Percentiles rank a stretch among this genome's conserved stretches.
Conservation (phyloP, 495 filamentous ascomycete species). For the Xylaria telfairii region DNA sequence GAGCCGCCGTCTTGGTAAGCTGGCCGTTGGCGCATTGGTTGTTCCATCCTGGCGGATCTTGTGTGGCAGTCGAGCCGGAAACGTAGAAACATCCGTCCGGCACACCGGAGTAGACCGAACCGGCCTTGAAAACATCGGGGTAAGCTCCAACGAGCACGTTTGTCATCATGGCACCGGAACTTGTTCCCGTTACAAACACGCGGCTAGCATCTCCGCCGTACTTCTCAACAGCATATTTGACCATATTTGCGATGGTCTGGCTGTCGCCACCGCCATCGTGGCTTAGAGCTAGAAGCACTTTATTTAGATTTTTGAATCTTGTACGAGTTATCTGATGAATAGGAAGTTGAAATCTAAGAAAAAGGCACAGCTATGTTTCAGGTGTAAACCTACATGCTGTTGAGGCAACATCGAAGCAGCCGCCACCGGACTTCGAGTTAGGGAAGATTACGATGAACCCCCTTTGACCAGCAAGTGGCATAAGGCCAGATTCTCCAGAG, state of each 20-base stretch:
- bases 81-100: constrained; percentile 57
- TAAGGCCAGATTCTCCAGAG: constrained; percentile 53
- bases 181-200: constrained; percentile 58
- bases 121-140: constrained; percentile 59
- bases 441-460: constrained; percentile 44
- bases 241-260: constrained; percentile 66
- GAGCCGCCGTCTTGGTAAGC: constrained; percentile 49
- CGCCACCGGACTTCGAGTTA: constrained; percentile 43
- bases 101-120: constrained; percentile 56
- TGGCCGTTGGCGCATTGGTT: constrained; percentile 53
- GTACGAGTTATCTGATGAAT: not conserved
- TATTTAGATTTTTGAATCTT: not conserved
- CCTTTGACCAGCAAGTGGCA: constrained; percentile 33
- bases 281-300: constrained; percentile 44
- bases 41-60: constrained; percentile 57
- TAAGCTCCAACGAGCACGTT: constrained; percentile 56
- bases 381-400: constrained; percentile 34
- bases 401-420: constrained; percentile 43
- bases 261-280: constrained; percentile 64
- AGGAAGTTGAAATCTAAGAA: not conserved
- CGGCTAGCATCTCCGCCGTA: constrained; percentile 56
- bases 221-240: constrained; percentile 55
- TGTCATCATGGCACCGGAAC: constrained; percentile 66
- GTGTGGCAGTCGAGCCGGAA: constrained; percentile 47
- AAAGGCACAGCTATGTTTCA: not conserved